phyloP scores from a whole-genome alignment of 2,329 filamentous ascomycete species.

The Mollisia scopiformis region DNA sequence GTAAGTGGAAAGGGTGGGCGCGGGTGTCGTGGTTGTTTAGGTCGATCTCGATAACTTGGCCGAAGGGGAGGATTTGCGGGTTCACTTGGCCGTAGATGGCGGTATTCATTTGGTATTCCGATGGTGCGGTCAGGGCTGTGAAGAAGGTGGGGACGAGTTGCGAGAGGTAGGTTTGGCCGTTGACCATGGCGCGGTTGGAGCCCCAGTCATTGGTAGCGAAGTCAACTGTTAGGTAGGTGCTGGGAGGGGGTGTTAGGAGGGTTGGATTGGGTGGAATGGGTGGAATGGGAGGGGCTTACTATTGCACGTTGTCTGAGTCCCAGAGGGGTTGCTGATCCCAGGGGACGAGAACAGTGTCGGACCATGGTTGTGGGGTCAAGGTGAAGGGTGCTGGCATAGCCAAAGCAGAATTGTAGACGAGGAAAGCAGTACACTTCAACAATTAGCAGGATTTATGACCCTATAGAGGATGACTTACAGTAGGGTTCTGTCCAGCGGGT shows the following conservation, averaged over 20 bases:
- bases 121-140: constrained; percentile 65
- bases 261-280: not conserved
- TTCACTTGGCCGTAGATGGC: constrained; percentile 56
- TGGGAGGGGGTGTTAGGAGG: not conserved
- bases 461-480: not conserved
- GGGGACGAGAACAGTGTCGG: not conserved
- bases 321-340: not conserved
- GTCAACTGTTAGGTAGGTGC: not conserved
- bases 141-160: constrained; percentile 74
- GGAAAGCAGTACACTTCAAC: not conserved
- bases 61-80: not conserved
- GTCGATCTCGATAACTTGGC: constrained; percentile 4
- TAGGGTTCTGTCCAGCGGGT: not conserved
- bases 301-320: constrained; percentile 1
- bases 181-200: constrained; percentile 1
- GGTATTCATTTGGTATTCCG: constrained; percentile 50
- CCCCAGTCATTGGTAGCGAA: not conserved
- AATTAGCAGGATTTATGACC: not conserved
- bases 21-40: constrained; percentile 18
- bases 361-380: not conserved
- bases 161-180: constrained; percentile 61
- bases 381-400: not conserved
- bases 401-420: not conserved
- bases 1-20: constrained; percentile 21
- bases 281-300: not conserved